Evolutionary conservation across 2,329 filamentous ascomycete species (phyloP), one percentile per base, ranked within the genome.

Genomic region (Fusarium sp.): DNA sequence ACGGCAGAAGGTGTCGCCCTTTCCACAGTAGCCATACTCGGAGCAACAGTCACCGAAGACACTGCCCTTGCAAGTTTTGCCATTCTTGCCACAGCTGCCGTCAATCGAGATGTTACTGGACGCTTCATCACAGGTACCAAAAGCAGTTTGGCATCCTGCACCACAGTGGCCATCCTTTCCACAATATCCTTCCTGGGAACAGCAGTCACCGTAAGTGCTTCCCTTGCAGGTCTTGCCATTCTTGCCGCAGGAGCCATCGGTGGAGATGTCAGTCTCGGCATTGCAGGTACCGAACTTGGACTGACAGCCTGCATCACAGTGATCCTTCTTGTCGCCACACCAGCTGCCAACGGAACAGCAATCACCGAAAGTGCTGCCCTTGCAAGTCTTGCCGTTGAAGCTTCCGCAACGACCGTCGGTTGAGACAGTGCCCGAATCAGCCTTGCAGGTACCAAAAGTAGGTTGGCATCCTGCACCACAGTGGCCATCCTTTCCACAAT

Each of bases 21-120:
- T 67, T 6, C 64, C 64, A 33, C 64, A 64, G n/a, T 50, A 57
- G 12, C 64, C 60, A 9, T 64, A 7, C 19, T 52, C 9, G 5
- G 60, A 67, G 16, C 64, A 67, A 10, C 64, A 67, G 8, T 67
- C 64, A 1, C 64, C 64, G 5, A 8, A 64, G 2, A 2, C 2
- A 10, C 64, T 67, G 2, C 60, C 64, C 33, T 67, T 67, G 10
- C 60, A 67, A 42, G 38, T 67, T 33, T 67, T 67, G 11, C 64
- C 64, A 5, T 67, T 67, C 38, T 64, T 67, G 18, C 60, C 64
- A 30, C 64, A 67, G 28, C 9, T 30, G 23, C 64, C 64, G 10
- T 67, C 59, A 11, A 50, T 67, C 1, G 64, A 67, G 15, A 67
- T 21, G 6, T 25, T 57, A 9, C 32, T 23, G 2, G 58, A 25